These are phyloP conservation scores for Narthecium ossifragum DNA, from an alignment of 106 monocot species.

Conservation along the genomic window DNA sequence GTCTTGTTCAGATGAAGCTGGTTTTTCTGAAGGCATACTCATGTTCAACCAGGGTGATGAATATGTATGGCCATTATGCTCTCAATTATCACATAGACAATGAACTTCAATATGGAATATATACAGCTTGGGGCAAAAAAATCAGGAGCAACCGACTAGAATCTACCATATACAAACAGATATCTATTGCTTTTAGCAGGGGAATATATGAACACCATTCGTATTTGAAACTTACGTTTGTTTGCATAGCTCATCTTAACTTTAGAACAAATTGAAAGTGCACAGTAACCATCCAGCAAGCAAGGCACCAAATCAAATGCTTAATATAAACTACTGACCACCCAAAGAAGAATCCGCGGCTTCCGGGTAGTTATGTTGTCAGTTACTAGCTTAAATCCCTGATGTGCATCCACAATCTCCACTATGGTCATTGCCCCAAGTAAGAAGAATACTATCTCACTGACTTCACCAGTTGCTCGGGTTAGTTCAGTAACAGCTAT, in stretches of 20 bases:
- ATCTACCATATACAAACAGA: background rate
- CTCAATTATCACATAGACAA: too few relatives aligned
- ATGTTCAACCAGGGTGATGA: too few relatives aligned
- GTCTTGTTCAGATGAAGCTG: too few relatives aligned
- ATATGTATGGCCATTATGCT: too few relatives aligned
- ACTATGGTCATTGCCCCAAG: constrained; percentile 99
- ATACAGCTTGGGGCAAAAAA: too few relatives aligned
- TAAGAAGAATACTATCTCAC: constrained; percentile 98
- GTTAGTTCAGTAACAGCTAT: constrained; percentile 85
- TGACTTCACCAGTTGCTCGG: constrained; percentile 81
- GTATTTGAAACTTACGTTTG: too few relatives aligned
- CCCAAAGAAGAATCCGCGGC: constrained; percentile 87
- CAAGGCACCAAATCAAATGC: background rate
- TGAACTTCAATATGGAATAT: too few relatives aligned
- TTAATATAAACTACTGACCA: constrained; percentile 62
- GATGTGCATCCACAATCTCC: constrained; percentile 97
- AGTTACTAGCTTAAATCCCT: constrained; percentile 98
- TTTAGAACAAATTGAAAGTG: background rate
- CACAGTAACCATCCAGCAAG: background rate
- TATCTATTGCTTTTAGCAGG: background rate
- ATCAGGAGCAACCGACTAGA: background rate
- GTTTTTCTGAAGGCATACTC: too few relatives aligned
- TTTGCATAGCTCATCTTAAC: too few relatives aligned
- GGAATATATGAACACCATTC: background rate
- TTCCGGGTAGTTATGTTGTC: constrained; percentile 95